phyloP scores from a whole-genome alignment of 2,329 filamentous ascomycete species.

The Sordariomycetes sp. region DNA sequence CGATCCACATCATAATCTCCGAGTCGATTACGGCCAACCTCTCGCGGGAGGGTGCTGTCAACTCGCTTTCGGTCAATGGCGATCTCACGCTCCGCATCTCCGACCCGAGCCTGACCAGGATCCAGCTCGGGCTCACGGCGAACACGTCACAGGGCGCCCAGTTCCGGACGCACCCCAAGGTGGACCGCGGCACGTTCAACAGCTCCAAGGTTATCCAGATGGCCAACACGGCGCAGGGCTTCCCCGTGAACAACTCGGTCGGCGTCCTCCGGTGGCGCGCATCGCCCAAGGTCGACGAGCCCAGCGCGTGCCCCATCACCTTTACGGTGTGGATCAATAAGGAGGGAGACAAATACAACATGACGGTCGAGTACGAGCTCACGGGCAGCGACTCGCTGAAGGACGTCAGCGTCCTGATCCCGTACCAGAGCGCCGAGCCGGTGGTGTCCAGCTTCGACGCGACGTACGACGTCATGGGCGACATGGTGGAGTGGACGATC shows the following conservation, averaged over 20 bases:
- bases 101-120: conserved; percentile 79
- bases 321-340: conserved; percentile 98
- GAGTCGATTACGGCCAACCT: conserved; percentile 88
- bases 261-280: conserved; percentile 90
- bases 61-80: conserved; percentile 80
- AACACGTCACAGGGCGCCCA: conserved; percentile 74
- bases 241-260: conserved; percentile 89
- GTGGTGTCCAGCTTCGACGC: conserved; percentile 88
- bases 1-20: conserved; percentile 77
- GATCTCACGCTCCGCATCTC: conserved; percentile 86
- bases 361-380: conserved; percentile 94
- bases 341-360: conserved; percentile 69
- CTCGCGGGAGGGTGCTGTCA: conserved; percentile 77
- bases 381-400: conserved; percentile 68
- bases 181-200: conserved; percentile 82
- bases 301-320: conserved; percentile 76
- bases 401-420: conserved; percentile 81
- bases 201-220: conserved; percentile 78
- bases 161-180: conserved; percentile 93
- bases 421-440: conserved; percentile 76
- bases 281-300: conserved; percentile 68
- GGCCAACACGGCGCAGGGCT: conserved; percentile 76
- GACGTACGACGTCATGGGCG: conserved; percentile 85
- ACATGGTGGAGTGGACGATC: conserved; percentile 89
- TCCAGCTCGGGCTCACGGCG: conserved; percentile 73